Base-by-base conservation (phyloP, 352 stramenopile genomes). In the Phytophthora multivora region DNA sequence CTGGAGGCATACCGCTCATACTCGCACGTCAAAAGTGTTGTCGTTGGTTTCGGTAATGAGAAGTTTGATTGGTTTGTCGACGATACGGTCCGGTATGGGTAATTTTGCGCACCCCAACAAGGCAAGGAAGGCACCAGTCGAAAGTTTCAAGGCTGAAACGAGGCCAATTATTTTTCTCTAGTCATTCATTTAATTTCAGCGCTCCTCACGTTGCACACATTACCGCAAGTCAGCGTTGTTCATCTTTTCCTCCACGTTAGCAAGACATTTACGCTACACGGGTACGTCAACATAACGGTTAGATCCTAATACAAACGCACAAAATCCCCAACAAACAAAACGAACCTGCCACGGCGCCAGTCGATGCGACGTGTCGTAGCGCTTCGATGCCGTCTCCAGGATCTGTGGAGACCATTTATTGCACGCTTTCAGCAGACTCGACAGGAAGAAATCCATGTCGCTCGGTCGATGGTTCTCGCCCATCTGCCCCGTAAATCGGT, bases 11-110 rank as follows among this genome's bases (percentile, higher is more conserved):
- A 86, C 31, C 57, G 71, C 11, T 83, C 90, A 31, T 96, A 95
- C 62, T 90, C 87, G 9, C 80, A 96, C 52, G 58, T 69, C n/a
- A 93, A 91, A 51, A 92, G 69, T 55, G 72, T 94, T 39, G 69
- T 95, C 13, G 72, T 89, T 33, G 66, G 79, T 30, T 90, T 72
- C 25, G 71, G 69, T 9, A 73, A 87, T 47, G 76, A 83, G 5
- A 79, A 71, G 42, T 90, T 93, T 21, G 86, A 93, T 62, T 95
- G 86, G 86, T 93, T 93, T 42, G 75, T 83, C 42, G 59, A 87
- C 52, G 55, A 68, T 19, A 73, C 71, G 3, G 82, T 86, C 50
- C 73, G 82, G 36, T 91, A 91, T 54, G 73, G 80, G 8, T 91
- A 21, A 66, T 50, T 40, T 18, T 26, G 16, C 18, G 19, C 35